Base-by-base conservation (phyloP, 371 early-diverging fungal genomes). In the Actinomucor elegans region DNA sequence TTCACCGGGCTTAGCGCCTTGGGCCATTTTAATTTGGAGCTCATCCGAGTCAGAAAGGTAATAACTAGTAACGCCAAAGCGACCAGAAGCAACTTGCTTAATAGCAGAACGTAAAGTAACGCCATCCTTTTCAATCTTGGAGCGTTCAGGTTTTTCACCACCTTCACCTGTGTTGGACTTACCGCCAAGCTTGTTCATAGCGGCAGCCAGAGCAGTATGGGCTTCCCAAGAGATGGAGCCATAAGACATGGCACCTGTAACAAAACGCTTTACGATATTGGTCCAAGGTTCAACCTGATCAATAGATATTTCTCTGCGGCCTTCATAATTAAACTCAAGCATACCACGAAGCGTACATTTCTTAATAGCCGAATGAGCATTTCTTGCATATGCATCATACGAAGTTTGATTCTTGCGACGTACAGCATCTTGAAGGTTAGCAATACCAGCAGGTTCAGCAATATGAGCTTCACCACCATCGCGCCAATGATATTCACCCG, bases 131-230 rank as follows among this genome's bases (percentile, higher is more conserved):
- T 58, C 48, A 9, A 67, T 75, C 2, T 64, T 56, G 1, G 94
- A 94, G 17, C 98, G 84, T 45, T 73, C 77, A 3, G 95, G 90
- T 57, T 96, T 94, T 60, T 98, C 98, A 58, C 98, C 98, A 52
- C 98, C 98, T 77, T 98, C 98, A 37, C 98, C 98, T 27, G 96
- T 94, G 75, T 98, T 98, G 64, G 92, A 91, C 77, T 96, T 96
- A 56, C 96, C 97, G 38, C 96, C 97, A 1, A 98, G 65, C 36
- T 77, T 70, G 77, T 98, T 98, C 96, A 98, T 94, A n/a, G 98
- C 98, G 48, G 88, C 64, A 4, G 97, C 97, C 17, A 98, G 73
- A 3, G 98, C 74, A 15, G 90, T 81, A 67, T 98, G 98, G 12
- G 98, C 84, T 67, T 98, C 98, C 71, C 79, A 79, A 2, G 96